Evolutionary conservation across 768 basidiomycete genomes (phyloP), one percentile per base, ranked within the genome.

Genomic region (Austroboletus festivus): DNA sequence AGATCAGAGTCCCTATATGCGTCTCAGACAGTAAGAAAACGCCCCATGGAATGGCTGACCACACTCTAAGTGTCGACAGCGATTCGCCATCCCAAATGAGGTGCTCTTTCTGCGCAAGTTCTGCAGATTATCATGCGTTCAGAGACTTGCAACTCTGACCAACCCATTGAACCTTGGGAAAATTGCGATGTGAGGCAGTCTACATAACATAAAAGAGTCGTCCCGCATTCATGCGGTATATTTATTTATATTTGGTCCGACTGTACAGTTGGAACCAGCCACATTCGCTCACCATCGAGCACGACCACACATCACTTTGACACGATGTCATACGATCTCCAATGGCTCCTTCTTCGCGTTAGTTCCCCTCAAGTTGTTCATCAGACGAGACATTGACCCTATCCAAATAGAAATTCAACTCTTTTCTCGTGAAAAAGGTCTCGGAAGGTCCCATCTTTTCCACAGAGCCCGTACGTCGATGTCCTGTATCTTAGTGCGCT

Each of bases 301-400:
- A 45, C 54, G 49, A 51, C 51, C 44, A 52, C 54, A 50, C 55
- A 5, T 5, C 38, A 28, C 42, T 38, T 28, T 47, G 47, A 51
- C 73, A 81, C 72, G 67, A 92, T 92, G 89, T 90, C 89, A 63
- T 66, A 74, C 76, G 91, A 94, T 70, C 89, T 95, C 71, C 81
- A 93, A 75, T 95, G 93, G 93, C 85, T 93, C 68, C 85, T 95
- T 53, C 72, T 90, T 68, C 89, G 89, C 65, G 89, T 90, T 64
- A 65, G 86, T 82, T n/a, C n/a, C 38, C 44, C 10, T 28, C 33
- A 4, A 20, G n/a, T 42, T 20, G 7, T 12, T 15, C 33, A 6
- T 21, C 34, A 5, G n/a, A 51, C 2, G 3, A 20, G 3, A 6
- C 10, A 0, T 28, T 59, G 31, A 59, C 33, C 18, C 16, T 0